Conservation (phyloP, 2,329 filamentous ascomycete species). For the Aspergillus latus region DNA sequence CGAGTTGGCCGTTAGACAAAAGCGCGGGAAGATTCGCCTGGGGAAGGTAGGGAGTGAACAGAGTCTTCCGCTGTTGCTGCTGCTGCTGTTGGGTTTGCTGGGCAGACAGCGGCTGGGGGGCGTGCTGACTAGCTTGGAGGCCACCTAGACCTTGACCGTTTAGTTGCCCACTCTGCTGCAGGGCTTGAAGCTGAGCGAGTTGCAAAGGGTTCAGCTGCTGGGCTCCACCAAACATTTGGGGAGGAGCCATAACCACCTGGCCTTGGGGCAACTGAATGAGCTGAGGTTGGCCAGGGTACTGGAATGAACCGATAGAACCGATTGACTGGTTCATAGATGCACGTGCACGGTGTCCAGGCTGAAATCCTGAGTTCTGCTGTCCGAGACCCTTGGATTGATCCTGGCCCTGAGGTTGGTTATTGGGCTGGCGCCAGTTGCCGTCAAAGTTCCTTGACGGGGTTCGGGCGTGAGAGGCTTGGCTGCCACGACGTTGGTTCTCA, state of each 20-base stretch:
- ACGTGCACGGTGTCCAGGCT: conserved; percentile 85
- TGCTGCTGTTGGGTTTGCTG: conserved; percentile 69
- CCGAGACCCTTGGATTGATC: conserved; percentile 61
- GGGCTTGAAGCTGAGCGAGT: conserved; percentile 83
- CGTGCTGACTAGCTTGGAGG: conserved; percentile 68
- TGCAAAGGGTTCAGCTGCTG: conserved; percentile 87
- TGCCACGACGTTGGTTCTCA: conserved; percentile 75
- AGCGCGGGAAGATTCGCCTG: conserved; percentile 91
- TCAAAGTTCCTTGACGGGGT: conserved; percentile 92
- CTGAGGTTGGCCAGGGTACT: conserved; percentile 84
- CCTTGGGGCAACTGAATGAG: conserved; percentile 80
- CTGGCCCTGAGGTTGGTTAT: conserved; percentile 49
- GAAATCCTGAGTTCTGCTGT: conserved; percentile 73
- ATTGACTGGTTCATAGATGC: conserved; percentile 85
- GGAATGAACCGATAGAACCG: conserved; percentile 79
- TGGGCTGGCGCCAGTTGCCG: conserved; percentile 92
- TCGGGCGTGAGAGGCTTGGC: conserved; percentile 71
- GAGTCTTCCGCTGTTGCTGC: conserved; percentile 93
- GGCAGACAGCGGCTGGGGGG: conserved; percentile 60
- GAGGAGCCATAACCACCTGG: conserved; percentile 76
- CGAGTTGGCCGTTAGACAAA: conserved; percentile 88
- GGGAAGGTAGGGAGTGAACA: conserved; percentile 96
- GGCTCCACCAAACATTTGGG: conserved; percentile 75
- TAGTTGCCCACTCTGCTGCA: conserved; percentile 89
- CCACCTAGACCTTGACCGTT: conserved; percentile 73